phyloP scores from a whole-genome alignment of 2,329 filamentous ascomycete species.

The Colletotrichum destructivum region DNA sequence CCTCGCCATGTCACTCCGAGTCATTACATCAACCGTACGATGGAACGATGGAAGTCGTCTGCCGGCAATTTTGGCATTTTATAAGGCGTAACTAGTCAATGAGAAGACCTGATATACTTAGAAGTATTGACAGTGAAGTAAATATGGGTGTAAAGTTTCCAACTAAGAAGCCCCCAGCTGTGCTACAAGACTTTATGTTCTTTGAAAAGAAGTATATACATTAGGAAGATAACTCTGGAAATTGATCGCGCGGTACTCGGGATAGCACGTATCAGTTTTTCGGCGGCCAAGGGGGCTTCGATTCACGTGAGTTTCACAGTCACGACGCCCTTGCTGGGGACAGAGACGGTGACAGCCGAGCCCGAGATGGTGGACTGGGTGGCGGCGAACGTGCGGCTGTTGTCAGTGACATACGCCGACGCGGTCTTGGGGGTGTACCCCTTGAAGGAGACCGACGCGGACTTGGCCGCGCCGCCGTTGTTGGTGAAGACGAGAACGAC shows the following conservation, averaged over 20 bases:
- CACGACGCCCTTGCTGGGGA: constrained; percentile 46
- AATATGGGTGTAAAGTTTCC: neutral
- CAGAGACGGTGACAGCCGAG: constrained; percentile 44
- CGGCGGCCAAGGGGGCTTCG: neutral
- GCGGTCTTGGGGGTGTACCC: constrained; percentile 48
- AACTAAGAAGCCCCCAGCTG: neutral
- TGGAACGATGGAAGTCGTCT: too few species aligned
- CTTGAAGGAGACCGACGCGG: constrained; percentile 48
- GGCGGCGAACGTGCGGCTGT: constrained; percentile 46
- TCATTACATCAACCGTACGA: too few species aligned
- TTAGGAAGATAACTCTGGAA: too few species aligned
- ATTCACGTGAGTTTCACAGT: constrained; percentile 44
- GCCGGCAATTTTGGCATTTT: too few species aligned
- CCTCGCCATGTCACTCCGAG: too few species aligned
- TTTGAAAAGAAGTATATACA: neutral
- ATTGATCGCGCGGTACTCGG: neutral
- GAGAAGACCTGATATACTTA: too few species aligned
- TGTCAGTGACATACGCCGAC: constrained; percentile 56
- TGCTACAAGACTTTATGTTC: neutral
- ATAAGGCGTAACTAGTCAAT: too few species aligned
- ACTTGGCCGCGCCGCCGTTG: constrained; percentile 47
- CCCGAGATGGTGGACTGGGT: constrained; percentile 42
- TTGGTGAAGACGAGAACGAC: constrained; percentile 56
- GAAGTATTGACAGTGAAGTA: too few species aligned
- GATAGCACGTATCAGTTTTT: neutral